phyloP scores from a whole-genome alignment of 257 asterid species.

The Rehmannia glutinosa region DNA sequence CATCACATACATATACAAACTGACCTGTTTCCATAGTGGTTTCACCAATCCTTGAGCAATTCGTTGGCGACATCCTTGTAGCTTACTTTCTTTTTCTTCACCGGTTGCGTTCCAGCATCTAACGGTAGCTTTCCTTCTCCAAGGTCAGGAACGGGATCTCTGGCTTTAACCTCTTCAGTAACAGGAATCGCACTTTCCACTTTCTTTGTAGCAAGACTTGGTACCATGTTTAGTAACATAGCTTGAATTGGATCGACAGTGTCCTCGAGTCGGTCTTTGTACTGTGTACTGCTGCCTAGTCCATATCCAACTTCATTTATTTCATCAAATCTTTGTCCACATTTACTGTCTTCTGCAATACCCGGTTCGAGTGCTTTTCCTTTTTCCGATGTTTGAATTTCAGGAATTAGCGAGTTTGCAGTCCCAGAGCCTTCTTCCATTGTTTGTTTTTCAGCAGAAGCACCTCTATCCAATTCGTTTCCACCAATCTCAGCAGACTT shows the following conservation, averaged over 20 bases:
- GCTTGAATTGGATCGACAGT: conserved; percentile 63
- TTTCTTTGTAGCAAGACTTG: conserved; percentile 39
- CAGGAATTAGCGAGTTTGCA: conserved; percentile 10
- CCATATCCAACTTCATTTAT: conserved; percentile 18
- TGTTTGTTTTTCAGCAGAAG: conserved; percentile 16
- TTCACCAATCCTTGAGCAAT: conserved; percentile 78
- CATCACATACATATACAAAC: neutral
- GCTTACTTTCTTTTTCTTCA: conserved; percentile 85
- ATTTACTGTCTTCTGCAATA: conserved; percentile 17
- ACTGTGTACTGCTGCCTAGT: conserved; percentile 19
- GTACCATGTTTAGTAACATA: conserved; percentile 56
- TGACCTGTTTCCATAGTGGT: neutral
- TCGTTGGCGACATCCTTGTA: conserved; percentile 67
- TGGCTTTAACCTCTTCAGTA: conserved; percentile 18
- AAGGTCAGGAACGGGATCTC: neutral
- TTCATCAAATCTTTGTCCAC: conserved; percentile 12
- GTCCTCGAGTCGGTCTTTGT: conserved; percentile 28
- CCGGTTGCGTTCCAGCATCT: conserved; percentile 35
- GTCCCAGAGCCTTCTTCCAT: neutral
- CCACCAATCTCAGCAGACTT: conserved; percentile 25
- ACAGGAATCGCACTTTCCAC: conserved; percentile 14
- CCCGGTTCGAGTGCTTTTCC: conserved; percentile 28
- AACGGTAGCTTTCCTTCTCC: conserved; percentile 26
- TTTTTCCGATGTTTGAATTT: conserved; percentile 17
- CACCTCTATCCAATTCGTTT: conserved; percentile 24